Evolutionary conservation across 331 rosid genomes (phyloP), one percentile per base, ranked within the genome.

Genomic region (Prunus yedoensis): DNA sequence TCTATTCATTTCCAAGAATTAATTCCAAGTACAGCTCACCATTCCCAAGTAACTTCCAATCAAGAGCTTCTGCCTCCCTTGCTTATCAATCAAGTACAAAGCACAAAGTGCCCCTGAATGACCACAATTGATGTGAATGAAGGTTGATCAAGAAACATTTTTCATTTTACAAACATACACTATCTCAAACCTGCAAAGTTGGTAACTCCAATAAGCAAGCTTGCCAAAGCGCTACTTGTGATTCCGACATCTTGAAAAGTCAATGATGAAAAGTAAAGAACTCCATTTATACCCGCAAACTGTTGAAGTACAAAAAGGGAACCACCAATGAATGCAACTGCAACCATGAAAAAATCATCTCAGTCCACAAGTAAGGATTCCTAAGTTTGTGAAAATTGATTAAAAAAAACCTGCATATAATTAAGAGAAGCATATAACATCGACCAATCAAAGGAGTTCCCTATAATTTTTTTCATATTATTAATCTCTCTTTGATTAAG

Each of bases 241-340:
- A 93, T 78, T 75, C 98, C 98, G 38, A 93, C 96, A 27, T 88
- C 90, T 87, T 83, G 85, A 76, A 93, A 91, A 70, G 98, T 93
- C 86, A 91, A 68, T 13, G 98, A 91, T 56, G 98, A 93, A 82
- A 91, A 93, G 78, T 89, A 93, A 66, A 93, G 96, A 85, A 93
- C 92, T 50, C 92, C 98, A 70, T 93, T 93, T 85, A 93, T 91
- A 68, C 97, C 98, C 4, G 96, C 82, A 77, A 93, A 91, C 73
- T 93, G 98, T 86, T 93, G 98, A 80, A 93, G 94, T 62, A 84
- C 82, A 81, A 93, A 91, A 49, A 93, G 97, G 63, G 94, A 70
- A 50, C 88, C 94, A 80, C 98, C 98, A 43, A 89, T 84, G 71
- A 87, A 81, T 65, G 97, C 89, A 83, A 85, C 98, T 93, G 96